Percentiles rank a stretch among this genome's conserved stretches.
Conservation (phyloP, 2,329 filamentous ascomycete species). For the Diaporthe amygdali region DNA sequence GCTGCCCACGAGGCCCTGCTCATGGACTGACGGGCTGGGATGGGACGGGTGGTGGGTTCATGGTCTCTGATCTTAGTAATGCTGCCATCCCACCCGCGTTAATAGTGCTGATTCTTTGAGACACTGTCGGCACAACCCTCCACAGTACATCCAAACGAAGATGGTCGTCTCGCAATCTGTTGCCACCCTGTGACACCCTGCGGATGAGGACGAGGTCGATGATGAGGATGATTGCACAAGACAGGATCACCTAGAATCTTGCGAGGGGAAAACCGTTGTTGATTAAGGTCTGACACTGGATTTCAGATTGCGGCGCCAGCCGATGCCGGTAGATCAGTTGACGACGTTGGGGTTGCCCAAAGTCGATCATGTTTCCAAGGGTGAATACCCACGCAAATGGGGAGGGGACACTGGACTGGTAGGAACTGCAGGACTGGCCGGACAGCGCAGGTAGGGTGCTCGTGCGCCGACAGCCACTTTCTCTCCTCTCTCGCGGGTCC, state of each 20-base stretch:
- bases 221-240: background rate
- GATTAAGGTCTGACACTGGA: constrained; percentile 20
- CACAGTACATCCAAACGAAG: constrained; percentile 8
- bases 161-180: constrained; percentile 20
- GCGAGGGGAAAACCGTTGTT: background rate
- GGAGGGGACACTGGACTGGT: too few relatives aligned
- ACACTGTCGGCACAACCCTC: constrained; percentile 21
- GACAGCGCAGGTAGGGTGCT: background rate
- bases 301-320: constrained; percentile 16
- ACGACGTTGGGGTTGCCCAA: background rate
- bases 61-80: constrained; percentile 21
- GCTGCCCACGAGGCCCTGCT: background rate
- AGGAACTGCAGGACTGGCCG: background rate
- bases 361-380: constrained; percentile 15
- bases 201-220: constrained; percentile 8
- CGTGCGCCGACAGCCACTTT: background rate
- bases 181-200: constrained; percentile 20
- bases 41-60: background rate
- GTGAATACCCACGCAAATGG: background rate
- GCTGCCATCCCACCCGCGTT: constrained; percentile 14
- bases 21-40: background rate
- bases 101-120: constrained; percentile 26
- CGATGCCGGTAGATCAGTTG: constrained; percentile 15
- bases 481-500: background rate
- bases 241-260: background rate